Evolutionary conservation across 345 rosid genomes (phyloP).

Genomic region (Firmiana major): DNA sequence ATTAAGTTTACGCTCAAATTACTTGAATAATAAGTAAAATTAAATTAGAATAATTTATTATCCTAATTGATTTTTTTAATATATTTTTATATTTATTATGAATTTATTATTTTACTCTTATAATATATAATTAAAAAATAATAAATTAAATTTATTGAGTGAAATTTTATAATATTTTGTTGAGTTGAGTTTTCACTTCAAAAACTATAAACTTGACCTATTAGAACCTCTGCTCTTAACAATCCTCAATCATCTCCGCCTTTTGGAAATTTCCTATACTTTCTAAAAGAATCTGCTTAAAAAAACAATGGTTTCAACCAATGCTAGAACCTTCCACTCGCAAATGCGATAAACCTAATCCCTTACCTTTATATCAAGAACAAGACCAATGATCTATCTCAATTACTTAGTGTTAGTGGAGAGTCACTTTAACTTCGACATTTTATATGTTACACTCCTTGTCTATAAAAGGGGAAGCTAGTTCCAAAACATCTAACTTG

Average conservation of each 20-base stretch:
- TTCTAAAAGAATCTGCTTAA: neutral
- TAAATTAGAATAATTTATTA: too few species aligned
- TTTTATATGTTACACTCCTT: neutral
- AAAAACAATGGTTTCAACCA: neutral
- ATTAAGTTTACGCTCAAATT: too few species aligned
- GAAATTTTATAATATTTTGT: too few species aligned
- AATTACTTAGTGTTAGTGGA: slow-evolving; percentile 39
- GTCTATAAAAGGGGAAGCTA: slow-evolving; percentile 39
- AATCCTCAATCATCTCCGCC: slow-evolving; percentile 33
- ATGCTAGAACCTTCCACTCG: slow-evolving; percentile 29
- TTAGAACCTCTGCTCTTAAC: too few species aligned
- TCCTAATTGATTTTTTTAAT: too few species aligned
- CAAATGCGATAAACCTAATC: slow-evolving; percentile 32
- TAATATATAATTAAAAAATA: too few species aligned
- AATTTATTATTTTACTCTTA: too few species aligned
- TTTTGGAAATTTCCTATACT: slow-evolving; percentile 11
- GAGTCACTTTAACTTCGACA: slow-evolving; percentile 21
- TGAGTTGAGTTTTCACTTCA: too few species aligned
- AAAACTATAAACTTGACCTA: too few species aligned
- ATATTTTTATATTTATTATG: too few species aligned
- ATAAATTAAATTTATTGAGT: too few species aligned
- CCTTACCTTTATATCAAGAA: slow-evolving; percentile 23
- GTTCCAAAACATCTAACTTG: slow-evolving; percentile 11
- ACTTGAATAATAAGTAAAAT: too few species aligned
- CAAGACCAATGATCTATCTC: slow-evolving; percentile 24